Percentiles rank a stretch among this genome's conserved stretches.
These are phyloP conservation scores for Psidium guajava DNA, from an alignment of 345 rosid genomes.

Conservation along the genomic window DNA sequence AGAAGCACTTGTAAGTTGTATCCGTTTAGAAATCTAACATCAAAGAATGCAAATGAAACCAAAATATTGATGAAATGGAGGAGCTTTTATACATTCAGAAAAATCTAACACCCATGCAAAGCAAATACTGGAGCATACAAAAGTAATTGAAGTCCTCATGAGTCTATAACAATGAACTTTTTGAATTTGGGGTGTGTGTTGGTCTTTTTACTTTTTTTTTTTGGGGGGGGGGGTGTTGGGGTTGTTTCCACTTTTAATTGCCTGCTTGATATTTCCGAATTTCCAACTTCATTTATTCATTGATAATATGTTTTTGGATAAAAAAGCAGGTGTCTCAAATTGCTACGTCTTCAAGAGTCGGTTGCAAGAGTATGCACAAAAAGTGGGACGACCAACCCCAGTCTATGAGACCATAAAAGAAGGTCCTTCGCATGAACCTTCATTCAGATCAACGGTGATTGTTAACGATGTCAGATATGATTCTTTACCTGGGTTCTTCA, in stretches of 20 bases:
- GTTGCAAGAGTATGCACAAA: constrained; percentile 81
- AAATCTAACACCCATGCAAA: too few species aligned
- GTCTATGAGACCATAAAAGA: constrained; percentile 69
- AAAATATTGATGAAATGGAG: too few species aligned
- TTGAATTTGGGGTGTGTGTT: too few species aligned
- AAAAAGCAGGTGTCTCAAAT: constrained; percentile 50
- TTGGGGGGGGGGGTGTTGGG: too few species aligned
- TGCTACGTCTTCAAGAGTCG: constrained; percentile 83
- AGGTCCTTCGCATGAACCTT: constrained; percentile 86
- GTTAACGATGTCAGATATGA: constrained; percentile 55
- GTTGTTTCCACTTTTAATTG: background rate
- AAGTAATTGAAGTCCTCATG: background rate
- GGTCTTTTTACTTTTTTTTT: too few species aligned
- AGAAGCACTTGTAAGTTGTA: too few species aligned
- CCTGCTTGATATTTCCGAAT: background rate
- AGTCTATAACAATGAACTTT: background rate
- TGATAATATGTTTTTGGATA: background rate
- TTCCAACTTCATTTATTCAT: background rate
- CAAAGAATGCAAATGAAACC: too few species aligned
- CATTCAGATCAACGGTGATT: constrained; percentile 56
- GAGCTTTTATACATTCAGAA: too few species aligned
- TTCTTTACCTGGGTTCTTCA: constrained; percentile 75
- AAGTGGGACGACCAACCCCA: constrained; percentile 58
- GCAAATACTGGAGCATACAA: background rate
- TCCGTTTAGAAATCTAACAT: too few species aligned